Base-by-base conservation (phyloP, 768 basidiomycete species). In the Terana coerulea region DNA sequence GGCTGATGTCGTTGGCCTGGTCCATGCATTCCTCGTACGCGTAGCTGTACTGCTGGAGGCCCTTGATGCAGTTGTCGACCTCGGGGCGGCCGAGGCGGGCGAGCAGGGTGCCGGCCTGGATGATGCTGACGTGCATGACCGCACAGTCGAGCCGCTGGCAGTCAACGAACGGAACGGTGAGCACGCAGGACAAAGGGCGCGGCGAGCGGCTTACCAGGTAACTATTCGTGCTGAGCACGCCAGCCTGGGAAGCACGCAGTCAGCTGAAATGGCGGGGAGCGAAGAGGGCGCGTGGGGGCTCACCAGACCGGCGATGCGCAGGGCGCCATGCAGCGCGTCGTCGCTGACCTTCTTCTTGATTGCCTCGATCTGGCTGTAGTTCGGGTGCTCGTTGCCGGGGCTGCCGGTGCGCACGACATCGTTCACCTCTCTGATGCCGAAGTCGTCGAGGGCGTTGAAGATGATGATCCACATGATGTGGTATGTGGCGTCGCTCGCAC, bases 391-490 rank as follows among this genome's bases (percentile, higher is more conserved):
- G 37, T 67, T 58, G 24, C 67, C 61, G 22, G 68, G 62, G 46
- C 67, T 66, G n/a, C 69, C 66, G 42, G 69, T 57, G 36, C 74
- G 69, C 24, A 65, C 61, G 9, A 70, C 63, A 41, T 77, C 72
- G 63, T 86, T 86, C 53, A 81, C 67, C 60, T 94, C 91, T 54
- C 81, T 81, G 51, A 95, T 75, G 10, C 91, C 91, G 62, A 80
- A 92, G 51, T 95, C 91, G 52, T 91, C 86, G 56, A 95, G 68
- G 1, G 92, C 91, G 55, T 77, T 83, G 67, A 88, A 87, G 3
- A 93, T 68, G 35, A 84, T 80, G 53, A 94, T 83, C 91, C 91
- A 95, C 81, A 95, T 86, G 59, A 88, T 81, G 69, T 97, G 93
- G 64, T 89, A 95, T 25, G 88, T 91, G 25, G 90, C 88, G 63